Evolutionary conservation across 306 rosid species (phyloP), one percentile per base, ranked within the genome.

Genomic region (Arachis hypogaea): DNA sequence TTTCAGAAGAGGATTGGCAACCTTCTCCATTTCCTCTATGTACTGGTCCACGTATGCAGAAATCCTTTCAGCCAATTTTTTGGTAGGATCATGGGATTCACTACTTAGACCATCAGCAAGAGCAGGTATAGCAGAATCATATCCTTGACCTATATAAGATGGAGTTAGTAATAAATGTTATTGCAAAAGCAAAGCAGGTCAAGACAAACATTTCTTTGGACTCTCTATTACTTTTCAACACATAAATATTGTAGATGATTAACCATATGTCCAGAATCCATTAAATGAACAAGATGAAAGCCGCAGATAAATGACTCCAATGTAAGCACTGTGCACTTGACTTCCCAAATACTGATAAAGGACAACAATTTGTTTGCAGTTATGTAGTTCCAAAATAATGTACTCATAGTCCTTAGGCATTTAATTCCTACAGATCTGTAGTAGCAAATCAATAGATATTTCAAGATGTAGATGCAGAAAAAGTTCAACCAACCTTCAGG

Each of bases 1-100:
- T 60, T 63, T 52, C 77, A 66, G 40, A 62, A 77, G 41, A 59
- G 7, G 14, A 45, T n/a, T 45, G 66, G 7, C 54, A 81, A 93
- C 97, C 99, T 94, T 91, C 80, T 94, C 99, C 99, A 94, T 94
- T 46, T 95, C 85, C 67, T 91, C 99, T 46, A 91, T 50, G 80
- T 94, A 92, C 71, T 89, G 91, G 41, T 91, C 95, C 81, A 89
- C 70, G 75, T 60, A 83, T 73, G 81, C 82, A 80, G 88, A 80
- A 68, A 91, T 88, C 86, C 86, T 85, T 51, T 82, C 90, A 36
- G 88, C 87, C 75, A 89, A 75, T 58, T 80, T 81, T 80, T 78
- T 75, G 4, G 99, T 91, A 45, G 72, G 81, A 33, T 61, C 84
- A 73, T 94, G 95, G 63, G 87, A 80, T 14, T 72, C 85, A 14